Base-by-base conservation (phyloP, 1,284 basidiomycete species). In the Ustilago trichophora region DNA sequence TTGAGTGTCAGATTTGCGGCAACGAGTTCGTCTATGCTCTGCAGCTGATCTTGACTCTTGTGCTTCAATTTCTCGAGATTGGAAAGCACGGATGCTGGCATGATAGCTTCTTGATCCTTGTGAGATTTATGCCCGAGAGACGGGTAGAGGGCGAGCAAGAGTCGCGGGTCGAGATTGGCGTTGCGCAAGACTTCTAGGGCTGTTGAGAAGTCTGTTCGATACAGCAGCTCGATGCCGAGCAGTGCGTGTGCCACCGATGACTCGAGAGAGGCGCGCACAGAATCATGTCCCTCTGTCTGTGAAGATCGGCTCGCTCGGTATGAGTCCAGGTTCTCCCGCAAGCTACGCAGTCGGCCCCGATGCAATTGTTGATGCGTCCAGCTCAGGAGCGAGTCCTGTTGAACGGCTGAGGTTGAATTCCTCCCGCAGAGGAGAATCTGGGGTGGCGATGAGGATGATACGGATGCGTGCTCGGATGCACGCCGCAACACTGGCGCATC, bases 1-100 rank as follows among this genome's bases (percentile, higher is more conserved):
- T 76, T 79, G 19, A 63, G 29, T 0, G 22, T 34, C 27, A 78
- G 51, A 35, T 74, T 75, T 18, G 53, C 47, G 4, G 6, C 16
- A 11, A 74, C 36, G 12, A 64, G 25, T 0, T 50, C 52, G 2
- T 72, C 62, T 4, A 72, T 42, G 41, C 42, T 62, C 19, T 55
- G 41, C 3, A 42, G 43, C 33, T 26, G 25, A 19, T 48, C 19
- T 12, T 21, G 9, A 5, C 41, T 31, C n/a, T 47, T 25, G 16
- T 3, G 7, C 21, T 40, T 51, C 34, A 59, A 24, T 35, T 40
- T 47, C 2, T 38, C 43, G 12, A 66, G 38, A 18, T 31, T 54
- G 12, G 43, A 22, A 3, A 49, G 47, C n/a, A 66, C 31, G 13
- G 50, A 10, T 1, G 31, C 38, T 6, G 63, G 63, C 37, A 66